phyloP scores from a whole-genome alignment of 306 rosid species.

The Vicia faba region DNA sequence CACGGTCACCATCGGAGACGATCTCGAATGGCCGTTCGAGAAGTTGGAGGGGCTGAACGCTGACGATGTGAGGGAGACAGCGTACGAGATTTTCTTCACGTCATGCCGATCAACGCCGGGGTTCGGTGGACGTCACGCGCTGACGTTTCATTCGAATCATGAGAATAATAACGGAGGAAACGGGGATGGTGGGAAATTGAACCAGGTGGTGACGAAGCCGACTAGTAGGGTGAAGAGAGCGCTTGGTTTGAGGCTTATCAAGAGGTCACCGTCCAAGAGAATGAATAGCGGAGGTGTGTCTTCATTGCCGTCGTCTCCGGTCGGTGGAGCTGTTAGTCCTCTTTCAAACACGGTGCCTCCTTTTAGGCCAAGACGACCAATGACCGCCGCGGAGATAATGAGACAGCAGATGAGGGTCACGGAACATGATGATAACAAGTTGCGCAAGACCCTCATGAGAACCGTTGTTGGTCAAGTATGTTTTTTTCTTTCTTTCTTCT shows the following conservation, averaged over 20 bases:
- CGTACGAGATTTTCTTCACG: conserved; percentile 54
- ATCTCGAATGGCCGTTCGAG: conserved; percentile 39
- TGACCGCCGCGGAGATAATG: conserved; percentile 98
- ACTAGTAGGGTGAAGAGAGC: conserved; percentile 76
- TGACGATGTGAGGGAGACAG: conserved; percentile 38
- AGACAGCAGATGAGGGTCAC: conserved; percentile 92
- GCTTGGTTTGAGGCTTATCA: conserved; percentile 73
- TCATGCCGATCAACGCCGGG: conserved; percentile 56
- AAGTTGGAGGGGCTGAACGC: conserved; percentile 16
- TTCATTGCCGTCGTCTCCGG: conserved; percentile 59
- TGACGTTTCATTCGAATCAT: conserved; percentile 59
- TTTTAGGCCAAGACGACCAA: conserved; percentile 67
- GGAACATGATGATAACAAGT: conserved; percentile 76
- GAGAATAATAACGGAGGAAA: conserved; percentile 12
- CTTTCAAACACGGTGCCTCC: conserved; percentile 47
- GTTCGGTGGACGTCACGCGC: conserved; percentile 81
- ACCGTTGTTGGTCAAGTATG: conserved; percentile 93
- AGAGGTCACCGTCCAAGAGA: conserved; percentile 69
- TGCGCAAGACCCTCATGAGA: conserved; percentile 88
- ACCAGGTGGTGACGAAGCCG: conserved; percentile 57
- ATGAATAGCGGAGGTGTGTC: conserved; percentile 42
- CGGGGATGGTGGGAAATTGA: conserved; percentile 33
- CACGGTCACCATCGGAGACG: not conserved
- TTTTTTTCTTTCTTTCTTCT: not conserved
- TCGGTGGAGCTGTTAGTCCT: conserved; percentile 32